phyloP scores from a whole-genome alignment of 2,329 filamentous ascomycete genomes.

The Purpureocillium lavendulum region DNA sequence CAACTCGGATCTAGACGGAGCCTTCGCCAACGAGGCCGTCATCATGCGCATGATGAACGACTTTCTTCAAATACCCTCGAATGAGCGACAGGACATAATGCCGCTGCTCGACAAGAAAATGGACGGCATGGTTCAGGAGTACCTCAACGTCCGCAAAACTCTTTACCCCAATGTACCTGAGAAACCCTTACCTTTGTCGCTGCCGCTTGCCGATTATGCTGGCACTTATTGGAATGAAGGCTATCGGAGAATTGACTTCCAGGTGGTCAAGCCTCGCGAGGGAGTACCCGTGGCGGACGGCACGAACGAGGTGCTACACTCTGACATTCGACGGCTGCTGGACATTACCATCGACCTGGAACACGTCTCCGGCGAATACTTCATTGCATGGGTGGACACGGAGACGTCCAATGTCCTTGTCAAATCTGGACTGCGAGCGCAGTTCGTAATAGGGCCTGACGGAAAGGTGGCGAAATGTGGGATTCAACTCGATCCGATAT shows the following conservation, averaged over 20 bases:
- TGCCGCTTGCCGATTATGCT: slow-evolving; percentile 24
- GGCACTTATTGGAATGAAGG: slow-evolving; percentile 18
- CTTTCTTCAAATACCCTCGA: slow-evolving; percentile 3
- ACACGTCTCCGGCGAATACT: slow-evolving; percentile 10
- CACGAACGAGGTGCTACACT: slow-evolving; percentile 3
- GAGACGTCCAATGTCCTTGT: neutral
- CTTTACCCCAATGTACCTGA: slow-evolving; percentile 6
- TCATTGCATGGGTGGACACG: slow-evolving; percentile 2
- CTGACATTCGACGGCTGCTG: neutral
- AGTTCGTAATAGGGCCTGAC: neutral
- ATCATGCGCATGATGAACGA: slow-evolving; percentile 12
- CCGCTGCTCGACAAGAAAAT: slow-evolving; percentile 1
- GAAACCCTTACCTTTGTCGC: slow-evolving; percentile 23
- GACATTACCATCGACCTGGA: slow-evolving; percentile 5
- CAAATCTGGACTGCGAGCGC: neutral
- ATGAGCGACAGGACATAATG: slow-evolving; percentile 4
- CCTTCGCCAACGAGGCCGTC: neutral
- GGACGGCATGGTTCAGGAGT: neutral
- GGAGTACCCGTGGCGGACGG: neutral
- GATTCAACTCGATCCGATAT: neutral
- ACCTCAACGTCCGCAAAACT: neutral
- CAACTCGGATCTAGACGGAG: slow-evolving; percentile 5
- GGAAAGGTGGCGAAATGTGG: slow-evolving; percentile 1
- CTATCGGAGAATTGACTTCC: slow-evolving; percentile 5
- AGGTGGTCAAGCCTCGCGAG: slow-evolving; percentile 1